Percentiles rank a stretch among this genome's conserved stretches.
Conservation (phyloP, 371 early-diverging fungal species). For the Gilbertella persicaria region DNA sequence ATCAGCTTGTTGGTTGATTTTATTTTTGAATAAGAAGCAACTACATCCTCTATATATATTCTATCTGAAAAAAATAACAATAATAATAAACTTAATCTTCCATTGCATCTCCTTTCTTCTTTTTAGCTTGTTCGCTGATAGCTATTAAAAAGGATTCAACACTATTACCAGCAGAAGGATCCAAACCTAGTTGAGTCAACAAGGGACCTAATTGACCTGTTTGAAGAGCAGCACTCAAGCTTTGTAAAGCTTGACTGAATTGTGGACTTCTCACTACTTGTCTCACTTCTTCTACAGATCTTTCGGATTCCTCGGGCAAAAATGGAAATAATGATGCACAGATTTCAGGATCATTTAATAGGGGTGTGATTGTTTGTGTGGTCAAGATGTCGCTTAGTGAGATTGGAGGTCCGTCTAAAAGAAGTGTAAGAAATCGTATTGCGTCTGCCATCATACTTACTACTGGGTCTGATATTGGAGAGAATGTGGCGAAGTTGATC, state of each 20-base stretch:
- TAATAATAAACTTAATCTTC: slow-evolving; percentile 1
- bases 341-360: slow-evolving; percentile 56
- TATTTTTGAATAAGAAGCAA: neutral
- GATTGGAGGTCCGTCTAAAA: slow-evolving; percentile 8
- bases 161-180: slow-evolving; percentile 61
- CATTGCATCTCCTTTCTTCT: slow-evolving; percentile 24
- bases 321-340: slow-evolving; percentile 59
- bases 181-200: slow-evolving; percentile 64
- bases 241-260: slow-evolving; percentile 67
- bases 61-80: neutral
- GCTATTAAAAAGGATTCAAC: slow-evolving; percentile 68
- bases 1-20: slow-evolving; percentile 1
- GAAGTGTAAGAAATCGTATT: neutral
- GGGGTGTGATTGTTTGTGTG: slow-evolving; percentile 48
- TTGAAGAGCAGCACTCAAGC: slow-evolving; percentile 62
- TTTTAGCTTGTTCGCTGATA: slow-evolving; percentile 58
- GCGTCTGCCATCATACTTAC: neutral
- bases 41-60: neutral
- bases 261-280: slow-evolving; percentile 66
- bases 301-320: slow-evolving; percentile 56
- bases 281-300: slow-evolving; percentile 51
- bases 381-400: slow-evolving; percentile 50
- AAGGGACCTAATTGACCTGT: slow-evolving; percentile 72
- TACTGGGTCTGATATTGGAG: slow-evolving; percentile 14
- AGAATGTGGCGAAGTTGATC: slow-evolving; percentile 29